Evolutionary conservation across 805 yeast genomes (phyloP).

Genomic region (Scheffersomyces lignosus): DNA sequence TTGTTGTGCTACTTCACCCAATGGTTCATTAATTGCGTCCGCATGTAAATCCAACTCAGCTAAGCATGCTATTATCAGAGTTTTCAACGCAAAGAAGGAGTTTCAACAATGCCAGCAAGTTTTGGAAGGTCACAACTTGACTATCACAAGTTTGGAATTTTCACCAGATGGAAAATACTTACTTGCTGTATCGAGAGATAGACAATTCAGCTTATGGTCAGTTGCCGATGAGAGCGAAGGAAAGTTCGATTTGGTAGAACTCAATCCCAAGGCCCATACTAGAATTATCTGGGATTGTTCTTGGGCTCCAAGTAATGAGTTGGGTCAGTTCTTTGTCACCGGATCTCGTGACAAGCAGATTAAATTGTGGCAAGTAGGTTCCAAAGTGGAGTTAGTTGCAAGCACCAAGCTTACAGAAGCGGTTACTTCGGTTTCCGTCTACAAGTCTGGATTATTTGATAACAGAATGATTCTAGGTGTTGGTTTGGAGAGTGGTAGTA

Average conservation of each 20-base stretch:
- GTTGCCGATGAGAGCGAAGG: slow-evolving; percentile 22
- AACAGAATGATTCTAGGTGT: slow-evolving; percentile 45
- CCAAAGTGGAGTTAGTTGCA: slow-evolving; percentile 32
- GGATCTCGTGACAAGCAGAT: slow-evolving; percentile 84
- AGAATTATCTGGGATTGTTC: slow-evolving; percentile 95
- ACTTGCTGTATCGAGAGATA: slow-evolving; percentile 83
- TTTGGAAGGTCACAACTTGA: slow-evolving; percentile 72
- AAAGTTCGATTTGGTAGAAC: slow-evolving; percentile 40
- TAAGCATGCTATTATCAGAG: slow-evolving; percentile 81
- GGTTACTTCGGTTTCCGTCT: slow-evolving; percentile 67
- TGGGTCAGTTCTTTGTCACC: slow-evolving; percentile 59
- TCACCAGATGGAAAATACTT: slow-evolving; percentile 66
- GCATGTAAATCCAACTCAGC: slow-evolving; percentile 88
- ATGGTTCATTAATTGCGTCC: slow-evolving; percentile 67
- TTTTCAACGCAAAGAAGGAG: slow-evolving; percentile 64
- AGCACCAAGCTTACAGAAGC: slow-evolving; percentile 52
- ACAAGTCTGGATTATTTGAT: slow-evolving; percentile 25
- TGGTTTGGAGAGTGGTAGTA: slow-evolving; percentile 71
- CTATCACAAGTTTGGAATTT: slow-evolving; percentile 80
- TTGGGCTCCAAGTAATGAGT: slow-evolving; percentile 60
- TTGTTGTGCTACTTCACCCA: slow-evolving; percentile 70
- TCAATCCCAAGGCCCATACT: slow-evolving; percentile 74
- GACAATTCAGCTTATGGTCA: slow-evolving; percentile 79
- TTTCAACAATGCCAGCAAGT: slow-evolving; percentile 45
- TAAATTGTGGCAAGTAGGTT: slow-evolving; percentile 65